Conservation (phyloP, 306 rosid genomes). For the Oxytropis ochrocephala region DNA sequence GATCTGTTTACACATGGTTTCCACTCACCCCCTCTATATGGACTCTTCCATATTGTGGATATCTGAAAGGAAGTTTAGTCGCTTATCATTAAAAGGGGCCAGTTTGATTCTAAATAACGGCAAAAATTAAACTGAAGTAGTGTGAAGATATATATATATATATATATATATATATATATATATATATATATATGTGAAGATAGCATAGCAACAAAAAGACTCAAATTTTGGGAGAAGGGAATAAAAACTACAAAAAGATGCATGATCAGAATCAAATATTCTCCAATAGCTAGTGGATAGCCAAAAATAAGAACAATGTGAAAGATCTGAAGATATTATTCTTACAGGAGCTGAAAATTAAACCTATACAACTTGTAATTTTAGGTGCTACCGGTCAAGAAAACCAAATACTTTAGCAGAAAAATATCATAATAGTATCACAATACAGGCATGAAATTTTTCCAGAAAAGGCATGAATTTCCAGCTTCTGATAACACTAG, state of each 20-base stretch:
- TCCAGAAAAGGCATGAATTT: neutral
- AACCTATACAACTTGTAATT: neutral
- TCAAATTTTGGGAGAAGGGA: conserved; percentile 1
- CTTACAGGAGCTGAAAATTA: neutral
- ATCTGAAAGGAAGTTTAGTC: conserved; percentile 47
- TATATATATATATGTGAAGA: no score
- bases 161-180: no score
- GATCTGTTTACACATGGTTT: conserved; percentile 66
- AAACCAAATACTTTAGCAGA: neutral
- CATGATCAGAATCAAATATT: neutral
- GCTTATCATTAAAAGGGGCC: conserved; percentile 25
- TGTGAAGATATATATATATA: neutral
- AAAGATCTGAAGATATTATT: conserved; percentile 1
- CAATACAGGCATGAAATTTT: neutral
- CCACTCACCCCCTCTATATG: conserved; percentile 72
- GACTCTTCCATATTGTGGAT: conserved; percentile 81
- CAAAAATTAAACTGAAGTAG: neutral
- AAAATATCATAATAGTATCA: neutral
- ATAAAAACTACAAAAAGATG: conserved; percentile 1
- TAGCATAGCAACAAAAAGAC: conserved; percentile 16
- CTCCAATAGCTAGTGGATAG: neutral
- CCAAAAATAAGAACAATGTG: neutral
- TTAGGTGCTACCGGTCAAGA: neutral
- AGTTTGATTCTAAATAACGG: neutral
- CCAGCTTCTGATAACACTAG: neutral